phyloP scores from a whole-genome alignment of 2,329 filamentous ascomycete genomes.

The Alternaria metachromatica region DNA sequence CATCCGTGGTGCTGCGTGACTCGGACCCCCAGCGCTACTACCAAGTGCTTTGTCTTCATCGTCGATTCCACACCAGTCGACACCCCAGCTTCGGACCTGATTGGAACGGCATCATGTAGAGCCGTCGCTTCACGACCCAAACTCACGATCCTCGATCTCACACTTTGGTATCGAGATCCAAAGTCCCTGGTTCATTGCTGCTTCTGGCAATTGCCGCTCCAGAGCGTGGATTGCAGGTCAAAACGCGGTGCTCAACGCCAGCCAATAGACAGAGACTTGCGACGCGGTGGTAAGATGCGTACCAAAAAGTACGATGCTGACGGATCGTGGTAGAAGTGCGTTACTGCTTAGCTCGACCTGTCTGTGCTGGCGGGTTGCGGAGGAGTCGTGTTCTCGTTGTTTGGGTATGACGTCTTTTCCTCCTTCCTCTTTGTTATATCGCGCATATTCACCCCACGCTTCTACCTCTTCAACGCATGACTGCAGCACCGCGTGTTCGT shows the following conservation, averaged over 20 bases:
- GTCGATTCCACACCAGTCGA: neutral
- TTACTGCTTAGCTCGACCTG: neutral
- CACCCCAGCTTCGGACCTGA: neutral
- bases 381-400: neutral
- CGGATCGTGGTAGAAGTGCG: neutral
- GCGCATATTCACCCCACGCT: neutral
- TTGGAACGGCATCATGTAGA: neutral
- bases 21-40: neutral
- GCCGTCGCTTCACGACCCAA: neutral
- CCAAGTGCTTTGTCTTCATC: neutral
- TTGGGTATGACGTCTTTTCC: neutral
- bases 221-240: neutral
- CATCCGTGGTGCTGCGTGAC: neutral
- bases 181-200: neutral
- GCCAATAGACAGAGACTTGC: neutral
- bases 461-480: neutral
- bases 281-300: neutral
- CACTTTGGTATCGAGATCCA: neutral
- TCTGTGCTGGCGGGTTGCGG: neutral
- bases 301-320: neutral
- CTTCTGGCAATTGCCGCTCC: neutral
- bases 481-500: neutral
- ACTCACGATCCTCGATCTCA: neutral
- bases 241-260: neutral
- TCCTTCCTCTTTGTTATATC: neutral